Evolutionary conservation across 352 stramenopile species (phyloP).

Genomic region (Globisporangium apiculatum): DNA sequence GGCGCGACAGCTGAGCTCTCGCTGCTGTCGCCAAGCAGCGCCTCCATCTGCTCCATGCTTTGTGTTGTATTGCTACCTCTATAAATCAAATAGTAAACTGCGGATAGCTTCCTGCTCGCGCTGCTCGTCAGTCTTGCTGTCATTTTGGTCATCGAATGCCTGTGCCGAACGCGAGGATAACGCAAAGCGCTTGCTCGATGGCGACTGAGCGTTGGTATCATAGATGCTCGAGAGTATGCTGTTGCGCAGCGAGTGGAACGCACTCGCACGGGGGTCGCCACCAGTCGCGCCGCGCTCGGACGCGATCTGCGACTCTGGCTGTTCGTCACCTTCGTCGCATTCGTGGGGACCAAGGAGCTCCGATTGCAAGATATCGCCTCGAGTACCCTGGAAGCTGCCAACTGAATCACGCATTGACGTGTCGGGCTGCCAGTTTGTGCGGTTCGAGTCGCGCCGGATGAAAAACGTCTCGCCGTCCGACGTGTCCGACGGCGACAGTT

Average conservation of each 20-base stretch:
- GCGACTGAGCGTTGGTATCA: not conserved
- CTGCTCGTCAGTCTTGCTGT: conserved; percentile 40
- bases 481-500: conserved; percentile 1
- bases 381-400: conserved; percentile 1
- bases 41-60: conserved; percentile 1
- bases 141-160: not conserved
- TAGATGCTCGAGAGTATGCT: conserved; percentile 15
- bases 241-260: conserved; percentile 9
- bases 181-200: not conserved
- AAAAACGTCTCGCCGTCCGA: conserved; percentile 15
- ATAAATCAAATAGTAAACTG: conserved; percentile 36
- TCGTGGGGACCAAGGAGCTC: not conserved
- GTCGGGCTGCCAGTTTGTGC: conserved; percentile 2
- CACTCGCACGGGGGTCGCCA: not conserved
- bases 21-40: not conserved
- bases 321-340: not conserved
- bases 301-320: not conserved
- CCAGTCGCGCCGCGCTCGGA: not conserved
- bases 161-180: not conserved
- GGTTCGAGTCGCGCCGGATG: conserved; percentile 15
- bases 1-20: conserved; percentile 1
- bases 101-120: conserved; percentile 55
- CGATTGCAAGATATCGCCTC: conserved; percentile 1
- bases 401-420: not conserved
- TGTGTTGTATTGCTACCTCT: not conserved